Evolutionary conservation across 805 yeast species (phyloP), one percentile per base, ranked within the genome.

Genomic region (Lachancea waltii): DNA sequence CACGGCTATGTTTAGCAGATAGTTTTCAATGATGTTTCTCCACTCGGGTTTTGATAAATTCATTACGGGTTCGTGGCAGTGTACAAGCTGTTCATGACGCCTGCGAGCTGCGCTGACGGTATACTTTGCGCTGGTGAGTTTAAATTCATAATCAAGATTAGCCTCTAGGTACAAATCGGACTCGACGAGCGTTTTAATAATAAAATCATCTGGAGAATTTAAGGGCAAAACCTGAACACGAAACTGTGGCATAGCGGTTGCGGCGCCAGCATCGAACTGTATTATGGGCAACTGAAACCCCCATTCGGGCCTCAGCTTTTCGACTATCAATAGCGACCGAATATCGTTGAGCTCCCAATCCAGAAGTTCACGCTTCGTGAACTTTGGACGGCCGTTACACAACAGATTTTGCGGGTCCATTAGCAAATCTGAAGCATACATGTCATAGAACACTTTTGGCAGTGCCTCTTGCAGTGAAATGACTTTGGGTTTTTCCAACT

Each of bases 311-410:
- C 60, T 62, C 26, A 73, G 47, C 18, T 54, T 60, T 22, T 68
- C 72, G 16, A 78, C 65, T 19, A 82, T 77, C 25, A 82, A 60
- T 20, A 81, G 56, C 1, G 86, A 77, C 30, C 90, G 63, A 14
- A 79, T 62, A 54, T 81, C 89, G 56, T 82, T 82, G 35, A 79
- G 52, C 33, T 73, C 78, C 90, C 90, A 82, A 55, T 80, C 82
- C 18, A 77, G 62, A 28, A 82, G 63, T 11, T 73, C 75, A 37
- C 86, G 63, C 44, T 71, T 73, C 0, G 85, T 78, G 58, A 78
- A 80, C 18, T 61, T 55, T 9, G 85, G 85, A 30, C 86, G 63
- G 0, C 82, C 81, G 45, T 74, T 74, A 8, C 70, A 63, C 27
- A 75, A 62, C 16, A 69, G 41, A 18, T 53, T 53, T 6, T 52